Conservation (phyloP, 108 stramenopile species). For the Conticribra weissflogii region DNA sequence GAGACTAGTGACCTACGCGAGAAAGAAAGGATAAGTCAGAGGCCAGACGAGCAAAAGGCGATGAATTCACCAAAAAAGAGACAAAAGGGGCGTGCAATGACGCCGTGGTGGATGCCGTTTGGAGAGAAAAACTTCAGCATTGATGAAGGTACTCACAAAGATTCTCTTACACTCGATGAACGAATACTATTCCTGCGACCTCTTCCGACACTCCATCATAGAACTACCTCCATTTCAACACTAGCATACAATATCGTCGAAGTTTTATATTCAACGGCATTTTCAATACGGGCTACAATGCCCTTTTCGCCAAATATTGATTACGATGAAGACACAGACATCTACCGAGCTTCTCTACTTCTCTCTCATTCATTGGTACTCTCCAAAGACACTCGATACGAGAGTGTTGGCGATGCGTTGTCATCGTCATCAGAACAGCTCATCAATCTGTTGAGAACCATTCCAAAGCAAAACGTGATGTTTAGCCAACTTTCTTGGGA, state of each 20-base stretch:
- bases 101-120: slow-evolving; percentile 20
- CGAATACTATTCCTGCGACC: slow-evolving; percentile 10
- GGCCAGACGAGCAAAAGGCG: too few relatives aligned
- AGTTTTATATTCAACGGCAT: slow-evolving; percentile 18
- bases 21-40: too few relatives aligned
- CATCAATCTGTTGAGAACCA: slow-evolving; percentile 4
- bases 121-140: not conserved
- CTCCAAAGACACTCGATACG: slow-evolving; percentile 10
- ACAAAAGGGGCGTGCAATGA: not conserved
- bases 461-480: not conserved
- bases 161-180: slow-evolving; percentile 9
- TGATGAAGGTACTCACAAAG: not conserved
- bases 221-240: not conserved
- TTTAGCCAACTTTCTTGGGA: slow-evolving; percentile 9
- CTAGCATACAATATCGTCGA: slow-evolving; percentile 27
- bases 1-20: not conserved
- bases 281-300: slow-evolving; percentile 6
- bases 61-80: not conserved
- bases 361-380: slow-evolving; percentile 20
- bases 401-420: slow-evolving; percentile 8
- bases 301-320: not conserved
- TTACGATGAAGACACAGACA: not conserved
- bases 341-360: not conserved
- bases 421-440: slow-evolving; percentile 10
- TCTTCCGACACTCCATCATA: not conserved